A percentile compares a stretch with the other conserved stretches of the same genome.
Conservation (phyloP, 768 basidiomycete genomes). For the Lactarius hatsudake region DNA sequence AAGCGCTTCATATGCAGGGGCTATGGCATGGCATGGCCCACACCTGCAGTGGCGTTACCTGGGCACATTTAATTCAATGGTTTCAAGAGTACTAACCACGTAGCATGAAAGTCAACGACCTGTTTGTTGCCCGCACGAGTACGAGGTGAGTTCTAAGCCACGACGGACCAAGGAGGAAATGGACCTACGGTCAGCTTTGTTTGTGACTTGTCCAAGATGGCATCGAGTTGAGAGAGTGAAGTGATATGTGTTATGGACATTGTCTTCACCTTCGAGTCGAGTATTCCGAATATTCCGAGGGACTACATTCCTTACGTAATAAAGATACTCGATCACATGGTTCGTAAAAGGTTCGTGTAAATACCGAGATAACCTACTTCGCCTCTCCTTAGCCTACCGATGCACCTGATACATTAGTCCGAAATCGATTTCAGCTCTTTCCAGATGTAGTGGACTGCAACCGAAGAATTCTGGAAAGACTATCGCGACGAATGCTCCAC, state of each 20-base stretch:
- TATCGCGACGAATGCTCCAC: constrained; percentile 66
- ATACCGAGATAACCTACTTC: neutral
- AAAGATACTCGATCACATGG: neutral
- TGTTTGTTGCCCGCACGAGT: constrained; percentile 36
- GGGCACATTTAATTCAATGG: constrained; percentile 14
- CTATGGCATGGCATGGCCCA: constrained; percentile 82
- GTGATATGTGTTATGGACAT: constrained; percentile 65
- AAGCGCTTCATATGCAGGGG: constrained; percentile 68
- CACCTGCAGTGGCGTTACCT: constrained; percentile 50
- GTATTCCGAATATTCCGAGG: neutral
- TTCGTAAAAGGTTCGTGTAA: neutral
- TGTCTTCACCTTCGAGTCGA: neutral
- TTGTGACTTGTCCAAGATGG: constrained; percentile 53
- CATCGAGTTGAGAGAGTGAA: constrained; percentile 62
- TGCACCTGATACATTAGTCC: neutral
- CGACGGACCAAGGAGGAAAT: neutral
- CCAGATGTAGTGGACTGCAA: neutral
- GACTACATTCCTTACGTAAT: neutral
- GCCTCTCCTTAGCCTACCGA: neutral
- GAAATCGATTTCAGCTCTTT: neutral
- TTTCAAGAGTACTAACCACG: constrained; percentile 50
- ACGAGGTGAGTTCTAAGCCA: constrained; percentile 2
- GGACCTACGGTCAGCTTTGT: constrained; percentile 60
- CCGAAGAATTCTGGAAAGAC: constrained; percentile 43
- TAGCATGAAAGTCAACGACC: constrained; percentile 87